Base-by-base conservation (phyloP, 225 moss, liverwort and hornwort species). In the Neckera pumila region DNA sequence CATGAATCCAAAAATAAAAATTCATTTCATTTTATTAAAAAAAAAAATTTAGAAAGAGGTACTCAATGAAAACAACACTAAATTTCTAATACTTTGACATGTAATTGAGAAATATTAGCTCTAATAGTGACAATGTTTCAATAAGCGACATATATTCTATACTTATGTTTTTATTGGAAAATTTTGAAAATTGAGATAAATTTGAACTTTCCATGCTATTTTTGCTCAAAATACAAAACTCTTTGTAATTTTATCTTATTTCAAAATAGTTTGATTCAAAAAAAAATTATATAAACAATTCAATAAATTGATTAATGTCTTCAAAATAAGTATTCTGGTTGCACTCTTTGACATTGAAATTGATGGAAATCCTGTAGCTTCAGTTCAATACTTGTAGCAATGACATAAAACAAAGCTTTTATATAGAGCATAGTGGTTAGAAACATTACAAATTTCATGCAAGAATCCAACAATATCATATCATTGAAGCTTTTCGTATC, bases 351-450 rank as follows among this genome's bases (percentile, higher is more conserved):
- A 21, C n/a, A n/a, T 21, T 21, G n/a, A 67, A 67, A 66, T 36
- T 11, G 6, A 36, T 0, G 36, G 0, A 65, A 65, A 36, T 0
- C 17, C 1, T 36, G n/a, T 36, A 20, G 11, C 4, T 66, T 66
- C 5, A 10, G 5, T 11, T 36, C 66, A 19, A 66, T 66, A 66
- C 36, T 19, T 66, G 36, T 36, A 34, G 65, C 10, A 65, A 34
- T 65, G 65, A 34, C 10, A 34, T 65, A 34, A 65, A 65, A 18
- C 45, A 65, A 65, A 18, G 34, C 18, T 34, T 64, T 34, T 1
- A 67, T n/a, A 67, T 22, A 12, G 13, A 38, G 5, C n/a, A 67
- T 38, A 12, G 20, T n/a, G 38, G 12, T 38, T 69, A 17, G 20
- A 23, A 38, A 38, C 4, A 38, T 70, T 25, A 3, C 40, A 70